A percentile compares a stretch with the other conserved stretches of the same genome.
phyloP scores from a whole-genome alignment of 73 alveolate species.

The Paramecium caudatum region DNA sequence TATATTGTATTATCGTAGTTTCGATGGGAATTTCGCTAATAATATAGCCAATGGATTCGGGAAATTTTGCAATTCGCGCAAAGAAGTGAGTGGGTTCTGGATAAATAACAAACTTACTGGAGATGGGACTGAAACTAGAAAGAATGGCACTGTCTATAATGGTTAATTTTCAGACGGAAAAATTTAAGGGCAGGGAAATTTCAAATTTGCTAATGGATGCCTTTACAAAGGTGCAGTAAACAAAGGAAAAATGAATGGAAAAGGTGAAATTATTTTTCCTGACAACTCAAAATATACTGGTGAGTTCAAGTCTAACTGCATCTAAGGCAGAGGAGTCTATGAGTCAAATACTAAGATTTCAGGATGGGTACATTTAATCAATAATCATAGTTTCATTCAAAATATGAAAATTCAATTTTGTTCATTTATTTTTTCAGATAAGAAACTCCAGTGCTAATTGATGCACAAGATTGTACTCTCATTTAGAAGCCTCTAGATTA shows the following conservation, averaged over 20 bases:
- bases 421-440: neutral
- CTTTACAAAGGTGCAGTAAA: neutral
- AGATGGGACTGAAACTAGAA: constrained; percentile 7
- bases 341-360: neutral
- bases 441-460: constrained; percentile 17
- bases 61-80: neutral
- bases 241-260: constrained; percentile 66
- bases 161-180: constrained; percentile 57
- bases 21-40: constrained; percentile 43
- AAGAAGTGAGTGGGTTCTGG: constrained; percentile 68
- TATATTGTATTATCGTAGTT: neutral
- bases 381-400: constrained; percentile 34
- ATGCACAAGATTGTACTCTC: neutral
- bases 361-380: constrained; percentile 7
- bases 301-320: neutral
- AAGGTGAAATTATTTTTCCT: constrained; percentile 30
- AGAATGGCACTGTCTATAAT: constrained; percentile 8
- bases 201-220: constrained; percentile 32
- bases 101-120: constrained; percentile 29
- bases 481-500: neutral
- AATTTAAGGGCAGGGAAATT: constrained; percentile 40
- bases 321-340: constrained; percentile 42
- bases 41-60: constrained; percentile 59
- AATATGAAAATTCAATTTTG: constrained; percentile 17
- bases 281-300: constrained; percentile 39